These are phyloP conservation scores for Syzygium aromaticum DNA, from an alignment of 345 rosid genomes.

Conservation along the genomic window DNA sequence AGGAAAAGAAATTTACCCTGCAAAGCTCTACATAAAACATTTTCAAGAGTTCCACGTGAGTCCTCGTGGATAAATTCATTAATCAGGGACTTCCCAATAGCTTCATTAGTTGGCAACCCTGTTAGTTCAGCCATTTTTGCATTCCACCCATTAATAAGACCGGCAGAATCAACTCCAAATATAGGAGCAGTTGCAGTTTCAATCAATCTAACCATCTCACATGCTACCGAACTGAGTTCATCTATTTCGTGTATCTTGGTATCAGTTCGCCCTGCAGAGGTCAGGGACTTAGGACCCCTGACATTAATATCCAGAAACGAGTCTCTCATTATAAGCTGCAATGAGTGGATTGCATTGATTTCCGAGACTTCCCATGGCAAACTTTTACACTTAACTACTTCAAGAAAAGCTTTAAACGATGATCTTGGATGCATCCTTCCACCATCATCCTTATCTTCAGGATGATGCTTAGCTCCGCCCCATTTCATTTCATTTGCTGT, in stretches of 20 bases:
- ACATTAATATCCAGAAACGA: constrained; percentile 33
- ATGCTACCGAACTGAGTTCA: constrained; percentile 61
- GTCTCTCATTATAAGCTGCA: constrained; percentile 70
- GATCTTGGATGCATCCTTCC: constrained; percentile 76
- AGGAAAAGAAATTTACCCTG: constrained; percentile 31
- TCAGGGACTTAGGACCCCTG: constrained; percentile 25
- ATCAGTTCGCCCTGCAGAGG: constrained; percentile 12
- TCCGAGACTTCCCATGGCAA: constrained; percentile 78
- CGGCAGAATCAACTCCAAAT: constrained; percentile 71
- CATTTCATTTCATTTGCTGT: constrained; percentile 69
- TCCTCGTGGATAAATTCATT: constrained; percentile 59
- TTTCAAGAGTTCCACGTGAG: constrained; percentile 33
- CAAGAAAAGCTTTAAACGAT: constrained; percentile 76
- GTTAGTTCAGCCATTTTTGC: constrained; percentile 66
- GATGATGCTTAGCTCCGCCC: constrained; percentile 90
- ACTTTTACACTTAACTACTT: constrained; percentile 70
- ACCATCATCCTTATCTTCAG: constrained; percentile 47
- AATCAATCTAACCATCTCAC: constrained; percentile 83
- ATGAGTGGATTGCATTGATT: constrained; percentile 74
- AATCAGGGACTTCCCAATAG: constrained; percentile 65
- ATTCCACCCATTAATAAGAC: constrained; percentile 84
- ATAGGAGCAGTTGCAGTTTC: constrained; percentile 85
- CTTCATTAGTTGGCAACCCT: constrained; percentile 47
- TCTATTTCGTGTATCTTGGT: constrained; percentile 26
- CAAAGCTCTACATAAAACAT: constrained; percentile 50